Conservation (phyloP, 768 basidiomycete species). For the Mycena albidolilacea region DNA sequence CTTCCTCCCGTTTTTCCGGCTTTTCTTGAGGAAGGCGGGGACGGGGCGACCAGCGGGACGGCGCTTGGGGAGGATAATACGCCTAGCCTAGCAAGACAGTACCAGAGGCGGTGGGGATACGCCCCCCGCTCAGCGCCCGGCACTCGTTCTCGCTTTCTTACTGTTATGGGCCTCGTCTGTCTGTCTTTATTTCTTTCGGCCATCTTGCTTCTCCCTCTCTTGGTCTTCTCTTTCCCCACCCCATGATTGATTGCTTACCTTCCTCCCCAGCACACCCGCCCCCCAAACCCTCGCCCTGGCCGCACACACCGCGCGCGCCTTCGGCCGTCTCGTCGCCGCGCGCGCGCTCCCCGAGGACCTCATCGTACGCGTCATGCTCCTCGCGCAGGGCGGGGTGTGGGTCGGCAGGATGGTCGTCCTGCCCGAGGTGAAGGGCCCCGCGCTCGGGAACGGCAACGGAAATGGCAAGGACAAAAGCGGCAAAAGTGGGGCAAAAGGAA, state of each 20-base stretch:
- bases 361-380: slow-evolving; percentile 35
- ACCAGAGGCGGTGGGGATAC: no score
- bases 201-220: no score
- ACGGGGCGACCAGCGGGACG: no score
- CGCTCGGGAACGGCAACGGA: background rate
- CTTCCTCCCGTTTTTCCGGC: no score
- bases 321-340: slow-evolving; percentile 31
- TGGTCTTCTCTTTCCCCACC: background rate
- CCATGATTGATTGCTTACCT: background rate
- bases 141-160: no score
- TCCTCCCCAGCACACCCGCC: slow-evolving; percentile 7
- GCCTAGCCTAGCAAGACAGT: no score
- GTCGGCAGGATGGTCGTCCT: slow-evolving; percentile 25
- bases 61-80: no score
- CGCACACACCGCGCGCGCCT: slow-evolving; percentile 27
- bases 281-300: slow-evolving; percentile 20
- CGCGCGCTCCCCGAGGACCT: slow-evolving; percentile 39
- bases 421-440: background rate
- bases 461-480: background rate
- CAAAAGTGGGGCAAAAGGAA: background rate
- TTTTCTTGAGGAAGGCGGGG: no score
- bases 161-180: no score
- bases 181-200: background rate
- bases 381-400: slow-evolving; percentile 38
- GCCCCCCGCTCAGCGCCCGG: no score